These are phyloP conservation scores for Halophytophthora batemanensis DNA, from an alignment of 352 stramenopile species.

Conservation along the genomic window DNA sequence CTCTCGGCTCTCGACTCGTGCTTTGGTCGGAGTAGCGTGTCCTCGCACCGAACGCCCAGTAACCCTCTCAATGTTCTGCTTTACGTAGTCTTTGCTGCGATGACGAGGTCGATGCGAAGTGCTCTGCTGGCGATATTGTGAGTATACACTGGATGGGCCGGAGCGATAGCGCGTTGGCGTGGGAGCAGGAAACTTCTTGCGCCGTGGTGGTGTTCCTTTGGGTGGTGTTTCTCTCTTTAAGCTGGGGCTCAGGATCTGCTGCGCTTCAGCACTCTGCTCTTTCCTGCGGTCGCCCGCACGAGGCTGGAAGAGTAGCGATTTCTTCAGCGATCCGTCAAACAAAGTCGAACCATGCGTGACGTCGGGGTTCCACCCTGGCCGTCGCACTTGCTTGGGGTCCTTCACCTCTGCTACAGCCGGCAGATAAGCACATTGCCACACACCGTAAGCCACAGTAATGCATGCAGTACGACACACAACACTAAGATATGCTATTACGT, in stretches of 20 bases:
- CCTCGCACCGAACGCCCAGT: conserved; percentile 22
- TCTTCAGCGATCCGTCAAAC: conserved; percentile 57
- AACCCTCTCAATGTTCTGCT: conserved; percentile 52
- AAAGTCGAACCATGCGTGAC: conserved; percentile 23
- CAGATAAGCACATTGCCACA: background rate
- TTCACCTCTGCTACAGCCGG: background rate
- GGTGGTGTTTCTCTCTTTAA: background rate
- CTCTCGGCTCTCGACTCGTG: conserved; percentile 1
- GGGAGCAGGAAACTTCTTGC: background rate
- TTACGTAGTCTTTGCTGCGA: conserved; percentile 50
- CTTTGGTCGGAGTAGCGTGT: background rate
- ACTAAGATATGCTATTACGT: too few relatives aligned
- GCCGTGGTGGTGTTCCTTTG: background rate
- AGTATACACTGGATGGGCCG: conserved; percentile 29
- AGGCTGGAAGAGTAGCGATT: conserved; percentile 47
- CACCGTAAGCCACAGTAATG: too few relatives aligned
- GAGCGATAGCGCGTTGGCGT: conserved; percentile 13
- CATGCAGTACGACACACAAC: too few relatives aligned
- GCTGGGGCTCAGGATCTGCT: background rate
- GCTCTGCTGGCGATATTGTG: conserved; percentile 17
- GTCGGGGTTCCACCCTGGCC: conserved; percentile 48
- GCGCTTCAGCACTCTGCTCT: conserved; percentile 17
- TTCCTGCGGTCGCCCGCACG: conserved; percentile 34
- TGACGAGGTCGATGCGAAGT: conserved; percentile 18
- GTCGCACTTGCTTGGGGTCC: conserved; percentile 3